phyloP scores from a whole-genome alignment of 129 eudicot species.

The Centrapalus pauciflorus region DNA sequence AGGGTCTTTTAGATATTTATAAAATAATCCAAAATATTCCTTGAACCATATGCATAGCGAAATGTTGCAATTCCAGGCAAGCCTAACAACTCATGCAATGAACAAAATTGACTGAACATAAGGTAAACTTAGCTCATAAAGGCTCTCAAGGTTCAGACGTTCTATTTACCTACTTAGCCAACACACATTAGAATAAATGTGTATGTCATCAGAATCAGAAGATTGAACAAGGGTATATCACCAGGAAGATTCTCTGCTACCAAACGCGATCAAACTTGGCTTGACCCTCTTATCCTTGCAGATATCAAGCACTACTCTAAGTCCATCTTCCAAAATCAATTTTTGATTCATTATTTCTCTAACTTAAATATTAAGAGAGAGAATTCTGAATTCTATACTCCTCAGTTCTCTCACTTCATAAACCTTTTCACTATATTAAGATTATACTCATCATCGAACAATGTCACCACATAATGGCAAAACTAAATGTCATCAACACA shows the following conservation, averaged over 20 bases:
- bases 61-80: background rate
- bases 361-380: background rate
- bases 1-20: background rate
- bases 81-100: background rate
- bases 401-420: conserved; percentile 7
- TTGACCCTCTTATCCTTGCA: no score
- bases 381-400: background rate
- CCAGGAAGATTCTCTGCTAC: no score
- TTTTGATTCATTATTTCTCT: background rate
- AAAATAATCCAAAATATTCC: background rate
- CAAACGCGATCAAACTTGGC: no score
- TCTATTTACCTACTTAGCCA: no score
- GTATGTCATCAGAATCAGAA: no score
- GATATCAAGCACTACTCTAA: conserved; percentile 7
- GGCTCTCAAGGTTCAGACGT: background rate
- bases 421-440: background rate
- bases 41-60: background rate
- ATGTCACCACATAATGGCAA: no score
- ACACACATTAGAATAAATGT: no score
- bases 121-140: background rate
- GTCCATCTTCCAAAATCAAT: conserved; percentile 9
- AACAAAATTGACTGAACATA: background rate
- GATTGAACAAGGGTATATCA: no score
- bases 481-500: background rate
- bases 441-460: background rate